Evolutionary conservation across 2,329 filamentous ascomycete genomes (phyloP).

Genomic region (Xylariaceae sp.): DNA sequence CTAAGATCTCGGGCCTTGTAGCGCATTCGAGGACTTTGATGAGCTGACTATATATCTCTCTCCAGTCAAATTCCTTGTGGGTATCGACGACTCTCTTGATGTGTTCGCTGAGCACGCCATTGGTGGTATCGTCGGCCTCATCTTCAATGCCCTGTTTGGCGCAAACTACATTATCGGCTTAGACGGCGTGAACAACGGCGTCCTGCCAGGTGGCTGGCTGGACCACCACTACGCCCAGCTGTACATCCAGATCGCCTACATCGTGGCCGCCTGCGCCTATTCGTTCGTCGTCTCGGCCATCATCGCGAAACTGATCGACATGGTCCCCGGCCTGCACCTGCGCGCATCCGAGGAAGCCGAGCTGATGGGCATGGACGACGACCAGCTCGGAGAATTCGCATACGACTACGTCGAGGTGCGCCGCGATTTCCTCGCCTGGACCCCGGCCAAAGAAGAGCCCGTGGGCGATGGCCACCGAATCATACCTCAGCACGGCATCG

Average conservation of each 20-base stretch:
- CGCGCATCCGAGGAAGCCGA: slow-evolving; percentile 77
- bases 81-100: slow-evolving; percentile 66
- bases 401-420: slow-evolving; percentile 89
- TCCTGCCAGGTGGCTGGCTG: slow-evolving; percentile 62
- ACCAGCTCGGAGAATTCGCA: slow-evolving; percentile 84
- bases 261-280: slow-evolving; percentile 61
- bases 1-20: too few relatives aligned
- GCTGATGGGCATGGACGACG: slow-evolving; percentile 82
- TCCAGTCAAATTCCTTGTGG: slow-evolving; percentile 53
- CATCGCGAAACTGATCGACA: slow-evolving; percentile 69
- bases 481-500: slow-evolving; percentile 67
- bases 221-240: slow-evolving; percentile 69
- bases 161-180: slow-evolving; percentile 66
- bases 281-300: slow-evolving; percentile 68
- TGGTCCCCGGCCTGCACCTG: slow-evolving; percentile 71
- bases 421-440: slow-evolving; percentile 84
- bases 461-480: slow-evolving; percentile 50
- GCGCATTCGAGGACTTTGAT: too few relatives aligned
- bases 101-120: slow-evolving; percentile 68
- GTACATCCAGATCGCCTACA: slow-evolving; percentile 76
- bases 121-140: slow-evolving; percentile 61
- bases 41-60: too few relatives aligned
- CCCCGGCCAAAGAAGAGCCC: slow-evolving; percentile 64
- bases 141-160: slow-evolving; percentile 71
- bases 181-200: slow-evolving; percentile 68